Percentiles rank a stretch among this genome's conserved stretches.
Conservation (phyloP, 768 basidiomycete genomes). For the Kwoniella sp. region DNA sequence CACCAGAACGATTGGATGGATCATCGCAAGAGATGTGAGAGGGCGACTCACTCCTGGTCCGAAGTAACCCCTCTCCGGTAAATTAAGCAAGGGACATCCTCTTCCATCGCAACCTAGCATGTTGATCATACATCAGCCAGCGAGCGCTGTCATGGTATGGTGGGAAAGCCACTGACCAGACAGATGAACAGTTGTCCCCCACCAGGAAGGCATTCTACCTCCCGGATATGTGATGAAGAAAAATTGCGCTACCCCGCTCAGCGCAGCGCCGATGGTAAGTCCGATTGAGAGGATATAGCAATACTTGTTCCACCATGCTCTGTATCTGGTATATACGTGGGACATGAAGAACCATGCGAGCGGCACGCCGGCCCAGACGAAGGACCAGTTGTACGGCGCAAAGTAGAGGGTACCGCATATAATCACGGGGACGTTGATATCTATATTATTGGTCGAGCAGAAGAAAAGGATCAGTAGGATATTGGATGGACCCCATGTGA, state of each 20-base stretch:
- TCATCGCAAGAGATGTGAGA: background rate
- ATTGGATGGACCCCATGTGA: constrained; percentile 20
- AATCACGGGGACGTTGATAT: constrained; percentile 63
- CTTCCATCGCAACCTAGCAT: constrained; percentile 13
- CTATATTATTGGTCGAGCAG: too few relatives aligned
- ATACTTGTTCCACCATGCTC: constrained; percentile 26
- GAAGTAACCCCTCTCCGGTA: constrained; percentile 40
- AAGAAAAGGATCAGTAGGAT: constrained; percentile 56
- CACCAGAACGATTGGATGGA: too few relatives aligned
- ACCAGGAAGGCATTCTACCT: constrained; percentile 9
- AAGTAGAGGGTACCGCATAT: constrained; percentile 68
- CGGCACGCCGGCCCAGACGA: constrained; percentile 31
- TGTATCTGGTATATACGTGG: constrained; percentile 31
- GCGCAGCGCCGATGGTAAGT: constrained; percentile 14
- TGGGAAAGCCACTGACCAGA: constrained; percentile 5
- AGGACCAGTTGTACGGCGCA: constrained; percentile 59
- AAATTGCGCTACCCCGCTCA: constrained; percentile 12
- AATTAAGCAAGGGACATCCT: constrained; percentile 19
- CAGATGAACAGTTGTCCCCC: constrained; percentile 9
- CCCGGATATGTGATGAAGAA: constrained; percentile 17
- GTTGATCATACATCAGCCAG: background rate
- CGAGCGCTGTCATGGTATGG: background rate
- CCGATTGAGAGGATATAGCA: constrained; percentile 19
- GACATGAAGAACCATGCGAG: constrained; percentile 35
- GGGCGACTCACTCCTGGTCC: constrained; percentile 23